These are phyloP conservation scores for Immersiella caudata DNA, from an alignment of 495 filamentous ascomycete genomes.

Conservation along the genomic window DNA sequence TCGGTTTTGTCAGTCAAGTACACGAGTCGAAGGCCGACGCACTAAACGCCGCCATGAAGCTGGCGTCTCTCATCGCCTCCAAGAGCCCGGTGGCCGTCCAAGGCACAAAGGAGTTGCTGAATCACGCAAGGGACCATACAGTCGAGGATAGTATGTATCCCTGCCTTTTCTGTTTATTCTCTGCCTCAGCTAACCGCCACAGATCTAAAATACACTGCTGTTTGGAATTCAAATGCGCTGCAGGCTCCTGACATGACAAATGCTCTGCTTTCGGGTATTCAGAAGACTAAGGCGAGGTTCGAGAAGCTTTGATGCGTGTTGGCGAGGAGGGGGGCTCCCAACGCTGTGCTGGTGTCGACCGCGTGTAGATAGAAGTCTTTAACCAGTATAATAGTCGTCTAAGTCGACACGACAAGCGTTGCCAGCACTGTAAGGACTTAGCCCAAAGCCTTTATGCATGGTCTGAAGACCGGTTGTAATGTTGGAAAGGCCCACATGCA, in stretches of 20 bases:
- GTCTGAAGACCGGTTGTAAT: no score
- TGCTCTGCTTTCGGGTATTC: constrained; percentile 73
- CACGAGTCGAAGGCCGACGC: constrained; percentile 64
- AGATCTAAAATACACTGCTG: constrained; percentile 78
- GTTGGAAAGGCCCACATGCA: no score
- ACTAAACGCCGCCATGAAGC: constrained; percentile 62
- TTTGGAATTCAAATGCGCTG: constrained; percentile 84
- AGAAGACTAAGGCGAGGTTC: constrained; percentile 82
- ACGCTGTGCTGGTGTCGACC: constrained; percentile 11
- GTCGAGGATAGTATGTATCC: constrained; percentile 69
- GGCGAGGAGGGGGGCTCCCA: not conserved
- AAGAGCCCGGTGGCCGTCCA: constrained; percentile 94
- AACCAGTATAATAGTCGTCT: no score
- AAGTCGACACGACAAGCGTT: no score
- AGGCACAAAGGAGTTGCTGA: constrained; percentile 91
- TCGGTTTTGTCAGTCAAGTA: constrained; percentile 85
- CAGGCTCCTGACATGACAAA: constrained; percentile 77
- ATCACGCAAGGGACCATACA: constrained; percentile 77
- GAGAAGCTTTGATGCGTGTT: constrained; percentile 68
- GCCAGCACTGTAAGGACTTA: no score
- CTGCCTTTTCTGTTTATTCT: constrained; percentile 13
- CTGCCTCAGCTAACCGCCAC: constrained; percentile 25
- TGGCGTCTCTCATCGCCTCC: constrained; percentile 67
- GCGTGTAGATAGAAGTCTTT: not conserved
- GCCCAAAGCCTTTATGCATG: no score